Percentiles rank a stretch among this genome's conserved stretches.
Evolutionary conservation across 768 basidiomycete species (phyloP).

Genomic region (Termitomyces sp.): DNA sequence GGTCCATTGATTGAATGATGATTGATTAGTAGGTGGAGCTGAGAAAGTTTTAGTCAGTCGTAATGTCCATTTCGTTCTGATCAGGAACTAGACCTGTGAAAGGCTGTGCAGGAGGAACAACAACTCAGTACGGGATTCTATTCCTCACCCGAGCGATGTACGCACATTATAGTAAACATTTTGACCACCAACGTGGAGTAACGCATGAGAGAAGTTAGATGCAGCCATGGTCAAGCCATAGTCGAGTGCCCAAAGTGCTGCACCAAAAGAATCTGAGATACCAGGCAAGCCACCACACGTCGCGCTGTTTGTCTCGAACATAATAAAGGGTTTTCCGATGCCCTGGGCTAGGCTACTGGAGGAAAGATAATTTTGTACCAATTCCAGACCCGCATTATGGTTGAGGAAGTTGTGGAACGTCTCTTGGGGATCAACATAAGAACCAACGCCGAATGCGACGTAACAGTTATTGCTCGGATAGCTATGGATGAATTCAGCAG

Average conservation of each 20-base stretch:
- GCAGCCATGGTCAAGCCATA: constrained; percentile 63
- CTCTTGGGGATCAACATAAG: constrained; percentile 36
- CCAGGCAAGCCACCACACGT: constrained; percentile 70
- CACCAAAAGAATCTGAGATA: constrained; percentile 58
- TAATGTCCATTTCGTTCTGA: not conserved
- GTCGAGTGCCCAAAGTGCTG: constrained; percentile 63
- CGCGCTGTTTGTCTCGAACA: constrained; percentile 73
- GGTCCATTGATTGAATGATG: constrained; percentile 64
- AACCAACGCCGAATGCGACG: constrained; percentile 42
- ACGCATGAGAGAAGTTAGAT: constrained; percentile 50
- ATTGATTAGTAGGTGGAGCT: constrained; percentile 53
- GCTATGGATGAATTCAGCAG: constrained; percentile 20
- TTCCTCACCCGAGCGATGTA: constrained; percentile 17
- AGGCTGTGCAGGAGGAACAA: constrained; percentile 43
- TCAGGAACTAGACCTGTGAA: constrained; percentile 44
- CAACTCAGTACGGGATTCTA: constrained; percentile 4
- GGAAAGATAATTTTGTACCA: constrained; percentile 51
- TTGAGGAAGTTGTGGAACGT: constrained; percentile 54
- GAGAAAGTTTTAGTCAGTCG: not conserved
- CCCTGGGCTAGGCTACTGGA: constrained; percentile 43
- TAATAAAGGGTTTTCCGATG: constrained; percentile 47
- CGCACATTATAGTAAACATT: constrained; percentile 66
- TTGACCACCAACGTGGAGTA: constrained; percentile 65
- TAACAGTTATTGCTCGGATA: constrained; percentile 62
- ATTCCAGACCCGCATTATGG: constrained; percentile 47